Evolutionary conservation across 2,329 filamentous ascomycete genomes (phyloP), one percentile per base, ranked within the genome.

Genomic region (Eutypella sp.): DNA sequence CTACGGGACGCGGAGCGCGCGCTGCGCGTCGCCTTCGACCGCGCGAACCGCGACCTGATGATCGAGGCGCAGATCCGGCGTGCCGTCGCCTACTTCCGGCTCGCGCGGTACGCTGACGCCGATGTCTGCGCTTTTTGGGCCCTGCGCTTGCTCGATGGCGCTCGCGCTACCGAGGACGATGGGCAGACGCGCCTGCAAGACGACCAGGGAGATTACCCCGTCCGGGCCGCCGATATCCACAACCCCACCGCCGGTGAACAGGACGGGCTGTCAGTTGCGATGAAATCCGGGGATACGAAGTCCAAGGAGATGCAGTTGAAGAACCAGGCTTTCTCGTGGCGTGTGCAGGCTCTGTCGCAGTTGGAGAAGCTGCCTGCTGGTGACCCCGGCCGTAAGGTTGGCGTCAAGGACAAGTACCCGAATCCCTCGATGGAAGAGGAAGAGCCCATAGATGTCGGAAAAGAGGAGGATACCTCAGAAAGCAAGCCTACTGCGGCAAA

Each of bases 21-120:
- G 3, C 76, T 86, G 44, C 67, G 76, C 31, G 68, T 76, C 4
- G 85, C 84, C 3, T 71, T 70, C 22, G 75, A 84, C 51, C 85
- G 92, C 34, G 87, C 79, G 25, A 86, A 84, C 57, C 81, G 87
- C 42, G 81, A 89, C 53, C 76, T 86, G 24, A 89, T 96, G 64
- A 75, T 83, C 39, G 80, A 89, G n/a, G 85, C 88, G 2, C 89
- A 96, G 59, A 81, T 93, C 58, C 82, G 91, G 55, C 81, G 92
- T 31, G 87, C 81, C 5, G 80, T 95, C 11, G 78, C 85, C 10
- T 74, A 92, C 22, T 87, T 82, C 64, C 79, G 83, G 41, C 71
- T 90, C 34, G 80, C 79, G 27, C 76, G 80, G 44, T 89, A 82
- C 56, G 89, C 84, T 3, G 85, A 96, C 66, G 85, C 90, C 1